Evolutionary conservation across 257 asterid species (phyloP), one percentile per base, ranked within the genome.

Genomic region (Penstemon davidsonii): DNA sequence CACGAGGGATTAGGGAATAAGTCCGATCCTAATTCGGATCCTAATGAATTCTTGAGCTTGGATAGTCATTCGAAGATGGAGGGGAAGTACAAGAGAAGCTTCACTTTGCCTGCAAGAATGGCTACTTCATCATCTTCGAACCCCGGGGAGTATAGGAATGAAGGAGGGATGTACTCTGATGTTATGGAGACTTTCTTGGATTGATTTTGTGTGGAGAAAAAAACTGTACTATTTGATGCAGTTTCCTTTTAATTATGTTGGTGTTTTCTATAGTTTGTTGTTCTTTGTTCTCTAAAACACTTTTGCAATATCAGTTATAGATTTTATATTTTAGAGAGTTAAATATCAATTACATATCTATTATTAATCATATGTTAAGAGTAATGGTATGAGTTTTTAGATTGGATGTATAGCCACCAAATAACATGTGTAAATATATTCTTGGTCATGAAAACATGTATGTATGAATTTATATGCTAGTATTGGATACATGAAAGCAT

Each of bases 171-270:
- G 95, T 90, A 84, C 69, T 71, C 88, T 3, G 99, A 93, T 78
- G 95, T 84, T 49, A 90, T 93, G 99, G 99, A 87, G 65, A 85
- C 84, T 73, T 87, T 85, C 91, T 78, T 90, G 96, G 97, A 90
- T 62, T 88, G 81, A 80, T 43, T 5, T 51, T 67, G 56, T 57
- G 40, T n/a, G 50, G 61, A 51, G 46, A 64, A 69, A 64, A 71
- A 72, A 69, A 73, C 43, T 63, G 53, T 61, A 62, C 68, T 45
- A 60, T 52, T 68, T 51, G 69, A 66, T 42, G 67, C 25, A 54
- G 58, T 76, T 67, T 60, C 47, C 76, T 72, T 74, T 7, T 8
- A 8, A 36, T 74, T 73, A 68, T 50, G 47, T 49, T 71, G 64
- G 76, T 62, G 59, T 44, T 76, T 62, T 59, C 67, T 66, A 38